Base-by-base conservation (phyloP, 768 basidiomycete species). In the Tubosaeta brunneosetosa region DNA sequence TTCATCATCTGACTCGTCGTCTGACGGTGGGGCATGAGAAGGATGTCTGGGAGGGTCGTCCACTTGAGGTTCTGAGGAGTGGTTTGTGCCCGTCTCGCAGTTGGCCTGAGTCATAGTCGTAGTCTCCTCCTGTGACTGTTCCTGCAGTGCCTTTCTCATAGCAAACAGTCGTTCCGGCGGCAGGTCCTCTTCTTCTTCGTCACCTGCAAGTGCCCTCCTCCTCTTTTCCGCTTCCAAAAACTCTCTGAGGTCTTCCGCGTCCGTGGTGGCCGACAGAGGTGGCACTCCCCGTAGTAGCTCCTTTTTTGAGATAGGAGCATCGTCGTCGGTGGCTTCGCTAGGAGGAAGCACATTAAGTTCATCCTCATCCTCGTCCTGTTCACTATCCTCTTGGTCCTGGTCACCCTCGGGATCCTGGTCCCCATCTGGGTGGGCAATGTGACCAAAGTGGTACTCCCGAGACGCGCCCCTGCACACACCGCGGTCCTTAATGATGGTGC, bases 181-280 rank as follows among this genome's bases (percentile, higher is more conserved):
- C 47, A 69, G 34, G 0, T 65, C 66, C 25, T 64, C 64, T 0
- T 64, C 65, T n/a, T 59, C 61, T 29, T 61, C 68, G 4, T 64
- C 67, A 12, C 64, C 61, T 6, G 55, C 60, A 47, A 74, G 49
- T 51, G 77, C 80, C 60, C 73, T 79, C 46, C 81, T 73, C 55
- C 59, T 67, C 60, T 64, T 69, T 63, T 90, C 88, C 1, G 81
- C 83, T 51, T 84, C 80, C 61, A 89, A 55, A 50, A 90, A 91
- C 26, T 83, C 82, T 45, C 68, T 69, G 45, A 90, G 71, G 61
- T 87, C 86, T 44, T 81, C 76, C 11, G 81, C 81, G 58, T 86
- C 83, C 10, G 72, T 72, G 1, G 81, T 66, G 33, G 66, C 67
- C 1, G 69, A 68, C 33, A 76, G 72, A 14, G 78, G 80, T 61